Base-by-base conservation (phyloP, 345 rosid species). In the Microthlaspi erraticum region DNA sequence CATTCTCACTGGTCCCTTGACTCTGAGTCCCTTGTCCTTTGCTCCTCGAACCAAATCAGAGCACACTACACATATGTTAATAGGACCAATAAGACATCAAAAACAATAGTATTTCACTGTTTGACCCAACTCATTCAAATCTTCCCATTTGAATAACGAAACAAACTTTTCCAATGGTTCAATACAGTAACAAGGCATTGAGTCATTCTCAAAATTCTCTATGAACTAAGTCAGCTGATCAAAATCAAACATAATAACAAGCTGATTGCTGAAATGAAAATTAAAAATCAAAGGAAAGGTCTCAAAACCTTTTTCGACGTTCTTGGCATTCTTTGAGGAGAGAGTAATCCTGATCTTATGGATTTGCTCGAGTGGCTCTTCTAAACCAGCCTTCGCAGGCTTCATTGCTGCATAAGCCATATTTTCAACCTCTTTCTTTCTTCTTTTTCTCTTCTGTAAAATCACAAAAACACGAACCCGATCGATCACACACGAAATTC, bases 331-430 rank as follows among this genome's bases (percentile, higher is more conserved):
- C 78, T 85, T 89, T n/a, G 96, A 89, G 58, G 90, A 85, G 10
- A 89, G 90, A 29, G 96, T 87, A 74, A 89, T 89, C 49, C 96
- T 85, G 70, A 89, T 89, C 85, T 85, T 87, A 45, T 89, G 92
- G 70, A 85, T 81, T 77, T 84, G 86, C 76, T 84, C 90, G 39
- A 81, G 85, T 10, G 88, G 41, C 19, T 89, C 96, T 67, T 87
- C 96, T 58, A 87, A 68, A 20, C 92, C 96, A 4, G 89, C 82
- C 70, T 89, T 89, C 1, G 77, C 29, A 0, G 83, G 84, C 73
- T 81, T 81, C 81, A 79, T 77, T 42, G 86, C 78, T 74, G 75
- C 77, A 50, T 81, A 82, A 9, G 87, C 80, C 87, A 83, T 83
- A 2, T 56, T 77, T 74, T 33, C 7, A 32, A 46, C 16, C 31